Conservation (phyloP, 371 early-diverging fungal genomes). For the Edhazardia aedis region DNA sequence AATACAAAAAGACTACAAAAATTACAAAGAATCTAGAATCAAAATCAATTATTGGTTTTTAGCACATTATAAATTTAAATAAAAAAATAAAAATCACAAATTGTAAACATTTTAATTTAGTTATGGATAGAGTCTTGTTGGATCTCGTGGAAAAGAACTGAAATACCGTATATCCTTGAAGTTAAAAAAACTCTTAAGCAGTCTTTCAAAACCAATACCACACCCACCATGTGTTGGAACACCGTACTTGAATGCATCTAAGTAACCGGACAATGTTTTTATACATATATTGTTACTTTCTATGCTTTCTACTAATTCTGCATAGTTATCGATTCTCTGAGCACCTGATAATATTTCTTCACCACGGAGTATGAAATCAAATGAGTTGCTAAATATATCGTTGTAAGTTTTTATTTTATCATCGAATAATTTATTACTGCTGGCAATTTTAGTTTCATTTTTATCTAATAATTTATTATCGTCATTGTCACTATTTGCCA, state of each 20-base stretch:
- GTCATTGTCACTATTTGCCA: too few relatives aligned
- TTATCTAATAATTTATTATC: too few relatives aligned
- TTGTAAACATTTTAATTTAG: neutral
- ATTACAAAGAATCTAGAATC: too few relatives aligned
- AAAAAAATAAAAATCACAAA: too few relatives aligned
- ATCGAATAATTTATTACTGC: too few relatives aligned
- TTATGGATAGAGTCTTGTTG: slow-evolving; percentile 76
- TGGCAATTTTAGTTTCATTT: too few relatives aligned
- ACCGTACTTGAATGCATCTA: slow-evolving; percentile 89
- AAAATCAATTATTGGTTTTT: too few relatives aligned
- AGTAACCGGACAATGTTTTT: slow-evolving; percentile 64
- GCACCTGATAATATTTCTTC: slow-evolving; percentile 98
- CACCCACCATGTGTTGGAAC: slow-evolving; percentile 97
- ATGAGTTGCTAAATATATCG: slow-evolving; percentile 68
- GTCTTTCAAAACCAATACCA: slow-evolving; percentile 88
- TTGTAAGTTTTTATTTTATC: neutral
- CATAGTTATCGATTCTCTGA: slow-evolving; percentile 84
- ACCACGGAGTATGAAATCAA: slow-evolving; percentile 97
- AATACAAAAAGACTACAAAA: too few relatives aligned
- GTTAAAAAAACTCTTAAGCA: slow-evolving; percentile 81
- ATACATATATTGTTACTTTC: slow-evolving; percentile 59
- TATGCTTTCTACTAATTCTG: slow-evolving; percentile 59
- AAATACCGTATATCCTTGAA: slow-evolving; percentile 81
- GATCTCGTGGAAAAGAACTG: slow-evolving; percentile 92
- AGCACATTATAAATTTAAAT: too few relatives aligned